Evolutionary conservation across 306 rosid species (phyloP).

Genomic region (Phaseolus lunatus): DNA sequence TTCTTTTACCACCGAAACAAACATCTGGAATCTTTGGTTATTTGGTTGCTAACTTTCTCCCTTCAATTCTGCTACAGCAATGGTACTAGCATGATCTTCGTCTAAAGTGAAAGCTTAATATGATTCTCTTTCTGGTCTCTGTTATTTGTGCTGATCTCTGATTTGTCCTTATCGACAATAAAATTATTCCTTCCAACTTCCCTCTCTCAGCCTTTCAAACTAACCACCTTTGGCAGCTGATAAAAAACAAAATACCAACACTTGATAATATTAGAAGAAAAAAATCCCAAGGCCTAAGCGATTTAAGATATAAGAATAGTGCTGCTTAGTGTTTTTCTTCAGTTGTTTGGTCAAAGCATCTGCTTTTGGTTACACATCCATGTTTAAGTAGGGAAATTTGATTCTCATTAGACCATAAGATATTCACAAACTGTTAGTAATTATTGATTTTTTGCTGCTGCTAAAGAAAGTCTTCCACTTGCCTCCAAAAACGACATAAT

Average conservation of each 20-base stretch:
- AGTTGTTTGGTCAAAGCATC: neutral
- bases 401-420: neutral
- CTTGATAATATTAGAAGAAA: too few species aligned
- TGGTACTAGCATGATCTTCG: constrained; percentile 34
- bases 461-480: neutral
- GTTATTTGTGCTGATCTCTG: constrained; percentile 11
- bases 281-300: too few species aligned
- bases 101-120: constrained; percentile 42
- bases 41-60: constrained; percentile 33
- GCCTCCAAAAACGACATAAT: neutral
- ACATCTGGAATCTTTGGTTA: constrained; percentile 58
- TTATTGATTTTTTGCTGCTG: neutral
- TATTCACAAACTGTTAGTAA: neutral
- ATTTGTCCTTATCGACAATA: constrained; percentile 37
- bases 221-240: constrained; percentile 4
- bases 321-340: too few species aligned
- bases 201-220: constrained; percentile 33
- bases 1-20: constrained; percentile 49
- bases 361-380: neutral
- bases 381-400: neutral
- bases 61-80: constrained; percentile 17
- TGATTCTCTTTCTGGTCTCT: constrained; percentile 39
- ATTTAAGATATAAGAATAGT: too few species aligned
- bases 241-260: too few species aligned
- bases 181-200: constrained; percentile 40